Evolutionary conservation across 306 rosid species (phyloP).

Genomic region (Begonia masoniana): DNA sequence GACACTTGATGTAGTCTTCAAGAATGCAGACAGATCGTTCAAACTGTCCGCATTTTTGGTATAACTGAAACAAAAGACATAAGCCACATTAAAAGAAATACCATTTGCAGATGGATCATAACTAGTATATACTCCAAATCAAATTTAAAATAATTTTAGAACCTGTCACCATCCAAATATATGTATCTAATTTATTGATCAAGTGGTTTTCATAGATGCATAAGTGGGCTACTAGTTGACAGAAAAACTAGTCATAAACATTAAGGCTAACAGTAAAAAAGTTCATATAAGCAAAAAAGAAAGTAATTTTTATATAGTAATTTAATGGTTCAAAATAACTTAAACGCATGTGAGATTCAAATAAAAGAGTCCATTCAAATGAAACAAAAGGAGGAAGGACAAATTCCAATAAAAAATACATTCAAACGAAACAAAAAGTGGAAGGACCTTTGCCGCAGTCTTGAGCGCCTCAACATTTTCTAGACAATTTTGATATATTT

Average conservation of each 20-base stretch:
- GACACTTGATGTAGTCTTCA: slow-evolving; percentile 56
- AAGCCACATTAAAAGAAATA: neutral
- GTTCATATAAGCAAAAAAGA: slow-evolving; percentile 1
- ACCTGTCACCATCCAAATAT: no score
- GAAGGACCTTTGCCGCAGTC: slow-evolving; percentile 49
- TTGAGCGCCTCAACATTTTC: slow-evolving; percentile 69
- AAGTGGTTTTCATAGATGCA: no score
- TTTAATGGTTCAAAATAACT: neutral
- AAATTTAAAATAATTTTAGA: no score
- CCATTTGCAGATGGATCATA: no score
- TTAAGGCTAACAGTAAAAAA: neutral
- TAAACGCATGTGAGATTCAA: slow-evolving; percentile 8
- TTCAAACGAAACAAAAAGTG: slow-evolving; percentile 2
- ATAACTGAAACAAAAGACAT: slow-evolving; percentile 32
- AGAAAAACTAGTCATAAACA: no score
- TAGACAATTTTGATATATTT: slow-evolving; percentile 40
- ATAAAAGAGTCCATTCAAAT: slow-evolving; percentile 4
- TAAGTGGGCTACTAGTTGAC: no score
- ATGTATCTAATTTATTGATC: no score
- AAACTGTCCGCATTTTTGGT: slow-evolving; percentile 64
- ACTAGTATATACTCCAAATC: no score
- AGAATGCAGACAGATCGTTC: slow-evolving; percentile 54
- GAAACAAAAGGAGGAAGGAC: slow-evolving; percentile 1
- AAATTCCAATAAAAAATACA: slow-evolving; percentile 8
- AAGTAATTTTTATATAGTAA: neutral